Evolutionary conservation across 2,329 filamentous ascomycete genomes (phyloP), one percentile per base, ranked within the genome.

Genomic region (Aureobasidium zeae): DNA sequence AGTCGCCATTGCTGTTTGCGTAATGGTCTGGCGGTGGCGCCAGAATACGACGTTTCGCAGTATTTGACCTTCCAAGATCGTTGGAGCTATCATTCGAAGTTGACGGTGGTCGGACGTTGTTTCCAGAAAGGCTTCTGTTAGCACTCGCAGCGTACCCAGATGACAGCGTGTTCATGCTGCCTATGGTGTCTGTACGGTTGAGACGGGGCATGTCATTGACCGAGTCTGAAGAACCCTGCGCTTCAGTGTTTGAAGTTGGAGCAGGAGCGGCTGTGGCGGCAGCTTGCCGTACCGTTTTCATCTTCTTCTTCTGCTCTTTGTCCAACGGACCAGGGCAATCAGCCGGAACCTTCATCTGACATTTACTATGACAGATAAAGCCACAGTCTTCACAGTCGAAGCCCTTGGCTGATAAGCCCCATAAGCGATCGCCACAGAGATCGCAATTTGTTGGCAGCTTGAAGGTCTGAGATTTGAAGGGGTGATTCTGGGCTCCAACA

Each of bases 391-490:
- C 78, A 58, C 91, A 98, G 60, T 94, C 88, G 58, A 94, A 93
- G 0, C 91, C 91, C 65, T 98, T 98, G 26, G 91, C 89, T 21
- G 86, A 94, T 29, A 98, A 64, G 1, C 91, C 91, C 91, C 91
- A 98, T 60, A 98, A 94, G 20, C 91, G 78, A 59, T 98, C 91
- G 13, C 88, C 88, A 55, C 91, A 98, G 10, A 95, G 73, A 62
- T 98, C 91, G 66, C 91, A 98, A 61, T 96, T 96, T 4, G 91
- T 98, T 0, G 93, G 93, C 48, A 98, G 94, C 63, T 96, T 96
- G 73, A 96, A 98, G 0, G 91, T 96, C 59, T 96, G 87, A n/a
- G 86, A 80, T 65, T 94, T 94, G 74, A 98, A 98, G 57, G 94
- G 91, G 69, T 98, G 91, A 57, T 88, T 94, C 61, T 86, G 86